Percentiles rank a stretch among this genome's conserved stretches.
phyloP scores from a whole-genome alignment of 2,329 filamentous ascomycete genomes.

The Colletotrichum cordylinicola region DNA sequence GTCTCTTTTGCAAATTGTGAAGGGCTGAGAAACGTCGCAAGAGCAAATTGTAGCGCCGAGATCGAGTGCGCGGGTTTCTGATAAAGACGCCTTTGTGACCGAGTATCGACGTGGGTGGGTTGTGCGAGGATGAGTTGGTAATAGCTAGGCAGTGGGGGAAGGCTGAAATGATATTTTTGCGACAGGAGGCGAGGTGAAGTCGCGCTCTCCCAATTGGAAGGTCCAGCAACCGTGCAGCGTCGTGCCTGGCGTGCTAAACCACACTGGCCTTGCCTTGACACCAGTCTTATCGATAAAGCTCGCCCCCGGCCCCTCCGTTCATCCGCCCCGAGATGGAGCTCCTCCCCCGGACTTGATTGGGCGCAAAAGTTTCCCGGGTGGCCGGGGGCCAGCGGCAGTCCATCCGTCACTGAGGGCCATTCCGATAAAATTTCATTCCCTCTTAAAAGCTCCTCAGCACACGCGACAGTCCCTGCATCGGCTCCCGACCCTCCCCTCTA shows the following conservation, averaged over 20 bases:
- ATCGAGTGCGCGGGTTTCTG: not conserved
- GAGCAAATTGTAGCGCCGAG: not conserved
- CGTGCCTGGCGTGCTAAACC: not conserved
- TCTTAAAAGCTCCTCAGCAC: constrained; percentile 9
- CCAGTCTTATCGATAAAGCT: constrained; percentile 21
- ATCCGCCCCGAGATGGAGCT: constrained; percentile 20
- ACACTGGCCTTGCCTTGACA: not conserved
- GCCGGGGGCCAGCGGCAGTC: constrained; percentile 6
- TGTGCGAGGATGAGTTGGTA: not conserved
- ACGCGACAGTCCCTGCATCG: constrained; percentile 15
- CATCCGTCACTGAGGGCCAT: constrained; percentile 20
- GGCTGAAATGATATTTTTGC: constrained; percentile 22
- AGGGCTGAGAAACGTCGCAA: not conserved
- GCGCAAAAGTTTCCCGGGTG: constrained; percentile 3
- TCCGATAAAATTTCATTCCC: constrained; percentile 24
- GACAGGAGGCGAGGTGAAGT: constrained; percentile 10
- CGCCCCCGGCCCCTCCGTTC: constrained; percentile 3
- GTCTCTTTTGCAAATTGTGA: not conserved
- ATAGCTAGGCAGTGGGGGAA: constrained; percentile 2
- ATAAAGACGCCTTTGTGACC: not conserved
- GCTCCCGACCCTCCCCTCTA: not conserved
- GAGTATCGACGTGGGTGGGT: not conserved
- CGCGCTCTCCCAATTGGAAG: constrained; percentile 14
- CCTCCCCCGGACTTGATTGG: constrained; percentile 1
- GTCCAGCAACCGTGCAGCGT: not conserved